A percentile compares a stretch with the other conserved stretches of the same genome.
phyloP scores from a whole-genome alignment of 306 rosid genomes.

The Cicer yamashitae region DNA sequence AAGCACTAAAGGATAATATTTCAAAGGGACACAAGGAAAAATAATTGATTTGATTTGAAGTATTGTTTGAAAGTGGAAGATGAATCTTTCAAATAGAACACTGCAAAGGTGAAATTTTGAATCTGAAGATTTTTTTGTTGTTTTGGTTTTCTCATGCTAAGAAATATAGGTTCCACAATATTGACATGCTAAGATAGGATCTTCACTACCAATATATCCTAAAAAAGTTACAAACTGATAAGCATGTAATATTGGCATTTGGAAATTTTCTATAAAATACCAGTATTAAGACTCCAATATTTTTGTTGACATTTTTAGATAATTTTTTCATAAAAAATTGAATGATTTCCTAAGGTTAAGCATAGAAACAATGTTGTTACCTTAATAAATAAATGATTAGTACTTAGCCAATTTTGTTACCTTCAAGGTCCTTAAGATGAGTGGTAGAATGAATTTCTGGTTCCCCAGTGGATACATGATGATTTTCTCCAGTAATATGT shows the following conservation, averaged over 20 bases:
- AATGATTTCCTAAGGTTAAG: neutral
- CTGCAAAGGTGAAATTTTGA: neutral
- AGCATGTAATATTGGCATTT: too few species aligned
- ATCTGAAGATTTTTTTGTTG: neutral
- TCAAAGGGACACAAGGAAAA: conserved; percentile 25
- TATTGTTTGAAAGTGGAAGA: neutral
- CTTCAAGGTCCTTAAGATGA: conserved; percentile 7
- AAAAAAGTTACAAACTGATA: neutral
- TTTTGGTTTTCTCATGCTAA: neutral
- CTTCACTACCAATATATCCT: neutral
- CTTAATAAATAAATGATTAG: neutral
- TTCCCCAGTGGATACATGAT: neutral
- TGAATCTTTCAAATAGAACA: neutral
- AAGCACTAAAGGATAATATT: conserved; percentile 24
- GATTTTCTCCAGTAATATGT: neutral
- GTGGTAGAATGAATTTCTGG: neutral
- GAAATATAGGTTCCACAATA: neutral
- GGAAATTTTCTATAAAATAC: too few species aligned
- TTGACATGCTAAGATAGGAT: neutral
- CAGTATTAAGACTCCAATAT: neutral
- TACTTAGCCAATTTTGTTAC: neutral
- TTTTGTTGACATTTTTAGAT: neutral
- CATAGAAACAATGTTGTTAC: neutral
- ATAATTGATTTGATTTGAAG: neutral
- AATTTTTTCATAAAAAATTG: neutral